Evolutionary conservation across 768 basidiomycete genomes (phyloP).

Genomic region (Pisolithus microcarpus): DNA sequence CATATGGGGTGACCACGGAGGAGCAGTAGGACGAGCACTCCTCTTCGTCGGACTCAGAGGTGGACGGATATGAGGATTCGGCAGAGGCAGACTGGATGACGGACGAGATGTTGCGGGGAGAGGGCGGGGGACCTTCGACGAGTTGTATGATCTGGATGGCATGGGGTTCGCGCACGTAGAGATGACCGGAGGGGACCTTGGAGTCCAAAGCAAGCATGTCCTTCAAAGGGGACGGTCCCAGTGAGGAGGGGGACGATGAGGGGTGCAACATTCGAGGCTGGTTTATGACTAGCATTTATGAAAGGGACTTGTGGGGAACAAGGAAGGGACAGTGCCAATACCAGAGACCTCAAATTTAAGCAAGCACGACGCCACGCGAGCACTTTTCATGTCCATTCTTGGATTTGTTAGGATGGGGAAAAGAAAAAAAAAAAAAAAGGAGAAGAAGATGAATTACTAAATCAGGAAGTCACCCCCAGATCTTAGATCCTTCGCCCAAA

Average conservation of each 20-base stretch:
- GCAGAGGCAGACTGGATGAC: slow-evolving; percentile 23
- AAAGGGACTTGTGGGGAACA: slow-evolving; percentile 15
- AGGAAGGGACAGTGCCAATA: slow-evolving; percentile 10
- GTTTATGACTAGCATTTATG: slow-evolving; percentile 22
- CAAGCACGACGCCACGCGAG: slow-evolving; percentile 23
- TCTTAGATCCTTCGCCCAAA: slow-evolving; percentile 16
- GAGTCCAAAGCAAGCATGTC: slow-evolving; percentile 23
- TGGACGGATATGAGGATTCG: slow-evolving; percentile 30
- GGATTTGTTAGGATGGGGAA: slow-evolving; percentile 12
- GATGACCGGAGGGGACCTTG: slow-evolving; percentile 34
- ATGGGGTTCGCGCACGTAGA: slow-evolving; percentile 43
- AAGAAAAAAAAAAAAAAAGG: too few relatives aligned
- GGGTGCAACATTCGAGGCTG: slow-evolving; percentile 20
- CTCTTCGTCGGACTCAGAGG: slow-evolving; percentile 23
- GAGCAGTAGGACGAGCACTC: slow-evolving; percentile 69
- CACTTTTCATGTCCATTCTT: slow-evolving; percentile 8
- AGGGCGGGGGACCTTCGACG: slow-evolving; percentile 56
- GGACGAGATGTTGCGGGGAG: slow-evolving; percentile 36
- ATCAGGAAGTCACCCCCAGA: slow-evolving; percentile 1
- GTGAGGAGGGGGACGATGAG: slow-evolving; percentile 16
- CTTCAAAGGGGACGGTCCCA: slow-evolving; percentile 13
- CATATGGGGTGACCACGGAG: slow-evolving; percentile 42
- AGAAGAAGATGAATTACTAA: neutral
- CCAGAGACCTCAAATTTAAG: slow-evolving; percentile 11
- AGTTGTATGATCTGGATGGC: slow-evolving; percentile 66